These are phyloP conservation scores for Cryptococcus maquisensis DNA, from an alignment of 1,284 basidiomycete species.

Conservation along the genomic window DNA sequence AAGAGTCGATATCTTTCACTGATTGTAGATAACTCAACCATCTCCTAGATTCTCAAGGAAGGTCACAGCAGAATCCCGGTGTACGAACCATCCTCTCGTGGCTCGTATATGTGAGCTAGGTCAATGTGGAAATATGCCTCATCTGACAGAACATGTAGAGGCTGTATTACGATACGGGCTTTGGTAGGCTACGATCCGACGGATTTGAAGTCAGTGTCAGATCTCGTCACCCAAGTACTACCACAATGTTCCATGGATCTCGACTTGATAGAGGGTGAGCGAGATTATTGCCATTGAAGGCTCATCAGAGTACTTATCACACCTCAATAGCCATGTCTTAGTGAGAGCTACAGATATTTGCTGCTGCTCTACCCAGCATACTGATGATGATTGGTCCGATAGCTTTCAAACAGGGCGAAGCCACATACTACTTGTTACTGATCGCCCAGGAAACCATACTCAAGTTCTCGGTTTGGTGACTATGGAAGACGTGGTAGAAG, in stretches of 20 bases:
- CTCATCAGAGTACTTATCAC: not conserved
- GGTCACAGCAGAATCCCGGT: conserved; percentile 84
- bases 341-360: conserved; percentile 8
- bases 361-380: not conserved
- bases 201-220: conserved; percentile 65
- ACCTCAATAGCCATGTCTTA: conserved; percentile 23
- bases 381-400: not conserved
- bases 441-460: conserved; percentile 66
- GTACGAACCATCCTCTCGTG: conserved; percentile 65
- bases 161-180: conserved; percentile 15
- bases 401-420: conserved; percentile 85
- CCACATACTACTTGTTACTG: conserved; percentile 81
- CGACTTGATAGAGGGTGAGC: conserved; percentile 50
- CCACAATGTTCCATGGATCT: conserved; percentile 57
- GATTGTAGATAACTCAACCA: too few species aligned
- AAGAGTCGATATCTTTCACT: conserved; percentile 25
- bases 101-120: conserved; percentile 27
- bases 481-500: conserved; percentile 53
- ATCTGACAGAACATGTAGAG: conserved; percentile 6
- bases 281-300: not conserved
- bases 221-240: conserved; percentile 66
- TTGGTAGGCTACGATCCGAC: conserved; percentile 82
- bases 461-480: conserved; percentile 75
- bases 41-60: conserved; percentile 23
- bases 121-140: not conserved